Base-by-base conservation (phyloP, 176 grass and related monocot genomes). In the Bonia amplexicaulis region DNA sequence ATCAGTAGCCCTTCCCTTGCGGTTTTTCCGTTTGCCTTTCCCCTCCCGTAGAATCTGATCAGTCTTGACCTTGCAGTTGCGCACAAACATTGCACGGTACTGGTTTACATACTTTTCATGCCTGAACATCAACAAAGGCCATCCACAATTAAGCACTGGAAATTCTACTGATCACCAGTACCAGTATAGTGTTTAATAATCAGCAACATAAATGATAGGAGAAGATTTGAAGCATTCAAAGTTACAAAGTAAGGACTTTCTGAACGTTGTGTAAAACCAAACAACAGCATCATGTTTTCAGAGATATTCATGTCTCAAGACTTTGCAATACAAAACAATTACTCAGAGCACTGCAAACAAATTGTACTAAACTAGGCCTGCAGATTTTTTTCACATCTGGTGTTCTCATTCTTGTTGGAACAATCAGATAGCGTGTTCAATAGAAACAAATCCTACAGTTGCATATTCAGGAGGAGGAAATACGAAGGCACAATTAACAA, bases 91-190 rank as follows among this genome's bases (percentile, higher is more conserved):
- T 16, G 91, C 96, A 48, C 93, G 89, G 77, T 94, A 95, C 84
- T 98, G 96, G 41, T 89, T 98, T 45, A 98, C 89, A 76, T 95
- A 94, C 48, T 87, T 91, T 75, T 95, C 96, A 79, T 98, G 96
- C 78, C 96, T 98, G 80, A 78, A 83, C 20, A 85, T 47, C 41
- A 80, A 83, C 19, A 62, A 29, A 82, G 77, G 4, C 16, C 6
- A 19, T 68, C 4, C 33, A 76, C 20, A 19, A 14, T 71, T 45
- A 84, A 62, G 11, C 13, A 2, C 39, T 10, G 9, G 26, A 60
- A 68, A 27, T 45, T 46, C 2, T 67, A 73, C 6, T 20, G 45
- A 73, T 55, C 1, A 73, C 1, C 31, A 45, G 69, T 54, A 52
- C 7, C 35, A 37, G 2, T 14, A 42, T 57, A 49, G 22, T 48